Conservation (phyloP, 768 basidiomycete genomes). For the Boletus insuetus region DNA sequence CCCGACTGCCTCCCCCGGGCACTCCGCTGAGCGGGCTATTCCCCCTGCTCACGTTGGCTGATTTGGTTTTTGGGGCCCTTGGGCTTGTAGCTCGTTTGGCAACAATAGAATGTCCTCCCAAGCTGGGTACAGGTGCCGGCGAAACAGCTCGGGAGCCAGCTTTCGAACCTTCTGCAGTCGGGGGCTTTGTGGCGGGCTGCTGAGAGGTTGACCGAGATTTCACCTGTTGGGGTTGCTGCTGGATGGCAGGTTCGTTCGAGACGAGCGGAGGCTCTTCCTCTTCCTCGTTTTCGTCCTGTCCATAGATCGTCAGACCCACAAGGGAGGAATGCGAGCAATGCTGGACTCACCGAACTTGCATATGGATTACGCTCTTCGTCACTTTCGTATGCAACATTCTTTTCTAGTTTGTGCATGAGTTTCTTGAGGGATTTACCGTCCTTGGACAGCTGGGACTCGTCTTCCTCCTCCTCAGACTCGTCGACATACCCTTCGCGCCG, state of each 20-base stretch:
- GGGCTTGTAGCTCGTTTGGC: conserved; percentile 87
- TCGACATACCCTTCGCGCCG: conserved; percentile 65
- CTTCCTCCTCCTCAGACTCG: conserved; percentile 74
- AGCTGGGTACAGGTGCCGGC: conserved; percentile 43
- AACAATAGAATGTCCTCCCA: conserved; percentile 75
- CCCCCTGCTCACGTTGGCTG: conserved; percentile 46
- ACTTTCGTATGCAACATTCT: conserved; percentile 76
- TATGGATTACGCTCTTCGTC: conserved; percentile 83
- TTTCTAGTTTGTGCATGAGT: conserved; percentile 79
- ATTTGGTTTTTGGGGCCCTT: conserved; percentile 59
- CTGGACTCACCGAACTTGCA: conserved; percentile 61
- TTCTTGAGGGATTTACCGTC: conserved; percentile 84
- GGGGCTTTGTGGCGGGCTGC: conserved; percentile 32
- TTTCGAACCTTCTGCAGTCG: conserved; percentile 23
- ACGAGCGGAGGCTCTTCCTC: conserved; percentile 56
- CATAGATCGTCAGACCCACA: neutral
- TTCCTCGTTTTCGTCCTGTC: conserved; percentile 68
- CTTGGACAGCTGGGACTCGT: conserved; percentile 54
- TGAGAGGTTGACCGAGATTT: conserved; percentile 46
- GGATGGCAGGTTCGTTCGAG: conserved; percentile 44
- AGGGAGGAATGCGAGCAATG: neutral
- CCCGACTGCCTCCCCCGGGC: conserved; percentile 45
- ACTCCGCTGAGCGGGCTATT: conserved; percentile 51
- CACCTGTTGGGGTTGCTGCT: conserved; percentile 40
- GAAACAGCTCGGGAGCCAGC: conserved; percentile 58